Percentiles rank a stretch among this genome's conserved stretches.
phyloP scores from a whole-genome alignment of 78 protist genomes.

The Monocercomonoides exilis region DNA sequence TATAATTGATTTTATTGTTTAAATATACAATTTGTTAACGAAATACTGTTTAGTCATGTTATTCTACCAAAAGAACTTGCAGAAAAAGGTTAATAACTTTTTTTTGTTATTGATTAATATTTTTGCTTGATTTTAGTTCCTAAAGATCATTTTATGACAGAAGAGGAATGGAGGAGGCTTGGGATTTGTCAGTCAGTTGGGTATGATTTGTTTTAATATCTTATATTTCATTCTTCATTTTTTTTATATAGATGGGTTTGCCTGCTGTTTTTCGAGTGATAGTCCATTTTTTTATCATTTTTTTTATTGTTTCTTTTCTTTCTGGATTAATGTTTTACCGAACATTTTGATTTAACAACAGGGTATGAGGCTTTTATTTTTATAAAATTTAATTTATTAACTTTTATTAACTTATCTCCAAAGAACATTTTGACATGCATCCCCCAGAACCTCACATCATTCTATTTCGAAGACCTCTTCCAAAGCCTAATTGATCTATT shows the following conservation, averaged over 20 bases:
- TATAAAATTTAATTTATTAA: too few relatives aligned
- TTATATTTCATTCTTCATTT: neutral
- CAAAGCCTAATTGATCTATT: too few relatives aligned
- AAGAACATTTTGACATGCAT: slow-evolving; percentile 1
- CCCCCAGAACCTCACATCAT: neutral
- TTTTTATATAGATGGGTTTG: neutral
- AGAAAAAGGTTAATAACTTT: neutral
- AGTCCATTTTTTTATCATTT: neutral
- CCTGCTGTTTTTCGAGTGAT: neutral
- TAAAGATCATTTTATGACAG: neutral
- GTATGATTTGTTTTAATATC: neutral
- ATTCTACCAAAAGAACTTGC: neutral
- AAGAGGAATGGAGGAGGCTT: neutral
- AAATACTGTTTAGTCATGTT: neutral
- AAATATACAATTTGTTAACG: neutral
- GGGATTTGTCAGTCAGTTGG: neutral
- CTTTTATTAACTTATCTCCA: too few relatives aligned
- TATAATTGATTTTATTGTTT: neutral
- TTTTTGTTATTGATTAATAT: neutral
- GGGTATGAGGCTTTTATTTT: too few relatives aligned
- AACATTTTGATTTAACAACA: slow-evolving; percentile 2
- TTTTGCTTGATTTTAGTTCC: neutral
- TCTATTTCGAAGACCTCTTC: neutral
- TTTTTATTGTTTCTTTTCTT: neutral
- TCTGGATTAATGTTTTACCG: neutral